Conservation (phyloP, 2,329 filamentous ascomycete genomes). For the Mycogone perniciosa region DNA sequence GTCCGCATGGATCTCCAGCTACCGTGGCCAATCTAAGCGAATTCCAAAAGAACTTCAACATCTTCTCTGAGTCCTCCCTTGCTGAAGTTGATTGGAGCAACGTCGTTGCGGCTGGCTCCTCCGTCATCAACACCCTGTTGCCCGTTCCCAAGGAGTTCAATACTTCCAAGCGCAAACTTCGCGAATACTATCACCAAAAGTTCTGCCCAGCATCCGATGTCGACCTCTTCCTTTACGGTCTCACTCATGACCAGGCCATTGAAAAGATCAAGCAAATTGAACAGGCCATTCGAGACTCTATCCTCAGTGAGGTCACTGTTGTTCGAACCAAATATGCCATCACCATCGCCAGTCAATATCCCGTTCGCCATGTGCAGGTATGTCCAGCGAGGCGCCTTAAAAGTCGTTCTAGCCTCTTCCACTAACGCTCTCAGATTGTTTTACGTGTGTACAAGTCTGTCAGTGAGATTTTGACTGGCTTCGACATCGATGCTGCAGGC, state of each 20-base stretch:
- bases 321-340: slow-evolving; percentile 82
- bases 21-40: slow-evolving; percentile 60
- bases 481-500: slow-evolving; percentile 81
- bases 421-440: slow-evolving; percentile 55
- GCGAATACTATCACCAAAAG: slow-evolving; percentile 74
- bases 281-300: slow-evolving; percentile 63
- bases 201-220: slow-evolving; percentile 81
- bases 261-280: slow-evolving; percentile 85
- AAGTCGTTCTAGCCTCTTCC: slow-evolving; percentile 1
- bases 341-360: slow-evolving; percentile 79
- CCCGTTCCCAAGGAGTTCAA: slow-evolving; percentile 60
- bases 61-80: slow-evolving; percentile 76
- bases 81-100: slow-evolving; percentile 75
- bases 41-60: slow-evolving; percentile 71
- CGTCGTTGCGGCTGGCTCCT: slow-evolving; percentile 73
- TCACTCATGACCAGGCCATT: slow-evolving; percentile 69
- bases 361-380: slow-evolving; percentile 69
- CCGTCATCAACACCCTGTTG: slow-evolving; percentile 71
- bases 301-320: slow-evolving; percentile 76
- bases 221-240: slow-evolving; percentile 76
- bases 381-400: background rate
- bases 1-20: slow-evolving; percentile 56
- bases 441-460: slow-evolving; percentile 78
- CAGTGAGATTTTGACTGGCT: slow-evolving; percentile 79
- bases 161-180: slow-evolving; percentile 54